phyloP scores from a whole-genome alignment of 73 alveolate genomes.

The Stentor roeselii region DNA sequence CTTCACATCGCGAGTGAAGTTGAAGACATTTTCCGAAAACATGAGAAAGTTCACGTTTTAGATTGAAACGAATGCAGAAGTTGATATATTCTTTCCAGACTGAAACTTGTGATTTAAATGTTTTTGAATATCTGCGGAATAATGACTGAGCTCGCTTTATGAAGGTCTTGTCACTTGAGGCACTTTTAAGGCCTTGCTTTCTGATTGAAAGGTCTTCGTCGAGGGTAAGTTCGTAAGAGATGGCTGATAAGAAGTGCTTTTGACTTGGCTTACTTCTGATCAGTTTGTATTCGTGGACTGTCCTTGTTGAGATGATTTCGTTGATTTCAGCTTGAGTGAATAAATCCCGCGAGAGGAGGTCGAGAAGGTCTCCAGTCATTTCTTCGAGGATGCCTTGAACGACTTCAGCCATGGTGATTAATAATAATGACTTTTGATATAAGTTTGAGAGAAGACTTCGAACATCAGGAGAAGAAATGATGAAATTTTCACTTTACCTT shows the following conservation, averaged over 20 bases:
- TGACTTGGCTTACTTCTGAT: conserved; percentile 3
- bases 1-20: conserved; percentile 6
- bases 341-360: conserved; percentile 4
- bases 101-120: not conserved
- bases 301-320: not conserved
- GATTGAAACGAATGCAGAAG: conserved; percentile 4
- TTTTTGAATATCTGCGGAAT: not conserved
- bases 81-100: conserved; percentile 27
- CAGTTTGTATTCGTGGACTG: conserved; percentile 27
- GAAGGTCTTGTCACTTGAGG: not conserved
- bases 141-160: not conserved
- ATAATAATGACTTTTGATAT: not conserved
- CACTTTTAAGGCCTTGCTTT: not conserved
- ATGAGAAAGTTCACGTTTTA: not conserved
- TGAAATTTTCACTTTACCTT: too few relatives aligned
- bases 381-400: conserved; percentile 30
- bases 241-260: conserved; percentile 23
- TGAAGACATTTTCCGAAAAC: conserved; percentile 11
- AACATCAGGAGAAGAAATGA: too few relatives aligned
- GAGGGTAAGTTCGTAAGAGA: not conserved
- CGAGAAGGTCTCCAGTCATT: conserved; percentile 23
- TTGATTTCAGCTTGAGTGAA: conserved; percentile 6
- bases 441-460: too few relatives aligned
- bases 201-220: not conserved
- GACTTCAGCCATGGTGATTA: conserved; percentile 20